Percentiles rank a stretch among this genome's conserved stretches.
phyloP scores from a whole-genome alignment of 331 rosid genomes.

The Quercus lobata region DNA sequence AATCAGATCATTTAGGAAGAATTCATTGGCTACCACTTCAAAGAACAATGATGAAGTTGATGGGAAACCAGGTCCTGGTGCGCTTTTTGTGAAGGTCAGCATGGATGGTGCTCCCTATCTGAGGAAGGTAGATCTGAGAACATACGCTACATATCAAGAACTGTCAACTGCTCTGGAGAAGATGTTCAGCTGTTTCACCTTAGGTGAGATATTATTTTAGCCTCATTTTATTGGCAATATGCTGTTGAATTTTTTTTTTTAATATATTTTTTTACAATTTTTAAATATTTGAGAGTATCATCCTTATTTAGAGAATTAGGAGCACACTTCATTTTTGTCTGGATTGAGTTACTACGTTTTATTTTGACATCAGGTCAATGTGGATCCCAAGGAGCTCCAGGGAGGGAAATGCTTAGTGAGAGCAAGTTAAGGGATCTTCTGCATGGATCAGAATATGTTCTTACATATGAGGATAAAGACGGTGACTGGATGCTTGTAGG shows the following conservation, averaged over 20 bases:
- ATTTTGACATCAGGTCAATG: conserved; percentile 62
- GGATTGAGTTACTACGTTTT: conserved; percentile 17
- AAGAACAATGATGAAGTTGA: conserved; percentile 89
- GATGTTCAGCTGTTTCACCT: conserved; percentile 87
- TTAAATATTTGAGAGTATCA: neutral
- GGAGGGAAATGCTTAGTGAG: conserved; percentile 74
- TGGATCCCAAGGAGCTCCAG: conserved; percentile 73
- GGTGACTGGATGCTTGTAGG: conserved; percentile 99
- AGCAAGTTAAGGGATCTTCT: conserved; percentile 88
- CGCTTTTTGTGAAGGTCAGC: conserved; percentile 89
- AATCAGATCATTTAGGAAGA: conserved; percentile 84
- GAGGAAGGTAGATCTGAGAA: conserved; percentile 86
- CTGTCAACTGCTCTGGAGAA: conserved; percentile 87
- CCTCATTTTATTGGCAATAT: neutral
- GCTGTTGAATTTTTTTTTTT: neutral
- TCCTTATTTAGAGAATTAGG: neutral
- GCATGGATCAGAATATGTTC: conserved; percentile 88
- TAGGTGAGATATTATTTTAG: conserved; percentile 42
- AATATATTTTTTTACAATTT: neutral
- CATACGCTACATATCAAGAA: conserved; percentile 64
- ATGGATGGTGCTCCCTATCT: conserved; percentile 98
- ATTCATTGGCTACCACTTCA: conserved; percentile 60
- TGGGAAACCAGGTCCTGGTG: conserved; percentile 72
- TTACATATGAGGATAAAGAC: conserved; percentile 81
- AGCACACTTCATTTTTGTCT: conserved; percentile 8